These are phyloP conservation scores for Andrographis paniculata DNA, from an alignment of 305 asterid genomes.

Conservation along the genomic window DNA sequence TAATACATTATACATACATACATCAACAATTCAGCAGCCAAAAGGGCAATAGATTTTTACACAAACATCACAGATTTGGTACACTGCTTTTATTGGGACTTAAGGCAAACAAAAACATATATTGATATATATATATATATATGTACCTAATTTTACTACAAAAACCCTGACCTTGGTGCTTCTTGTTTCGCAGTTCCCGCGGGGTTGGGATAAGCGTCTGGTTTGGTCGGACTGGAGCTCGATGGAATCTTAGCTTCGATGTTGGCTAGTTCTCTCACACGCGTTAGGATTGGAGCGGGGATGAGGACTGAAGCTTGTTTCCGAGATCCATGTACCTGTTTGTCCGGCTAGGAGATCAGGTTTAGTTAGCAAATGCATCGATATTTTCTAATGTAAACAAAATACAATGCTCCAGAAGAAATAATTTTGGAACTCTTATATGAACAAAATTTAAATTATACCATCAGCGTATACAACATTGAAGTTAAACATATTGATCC, in stretches of 20 bases:
- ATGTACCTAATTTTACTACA: conserved; percentile 21
- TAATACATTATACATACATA: too few species aligned
- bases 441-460: too few species aligned
- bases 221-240: conserved; percentile 32
- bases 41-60: too few species aligned
- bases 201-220: conserved; percentile 24
- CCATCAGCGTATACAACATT: too few species aligned
- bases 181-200: conserved; percentile 29
- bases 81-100: neutral
- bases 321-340: conserved; percentile 46
- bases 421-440: too few species aligned
- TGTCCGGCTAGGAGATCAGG: conserved; percentile 15
- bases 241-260: conserved; percentile 47
- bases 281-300: conserved; percentile 64
- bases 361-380: neutral
- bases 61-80: too few species aligned
- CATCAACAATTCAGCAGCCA: too few species aligned
- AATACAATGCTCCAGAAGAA: neutral
- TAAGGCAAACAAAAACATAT: neutral
- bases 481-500: too few species aligned
- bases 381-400: neutral
- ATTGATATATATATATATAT: too few species aligned
- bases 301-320: conserved; percentile 66
- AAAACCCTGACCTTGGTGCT: conserved; percentile 39
- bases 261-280: conserved; percentile 88